phyloP scores from a whole-genome alignment of 228 moss, liverwort and hornwort species.

The Sphagnum fallax region DNA sequence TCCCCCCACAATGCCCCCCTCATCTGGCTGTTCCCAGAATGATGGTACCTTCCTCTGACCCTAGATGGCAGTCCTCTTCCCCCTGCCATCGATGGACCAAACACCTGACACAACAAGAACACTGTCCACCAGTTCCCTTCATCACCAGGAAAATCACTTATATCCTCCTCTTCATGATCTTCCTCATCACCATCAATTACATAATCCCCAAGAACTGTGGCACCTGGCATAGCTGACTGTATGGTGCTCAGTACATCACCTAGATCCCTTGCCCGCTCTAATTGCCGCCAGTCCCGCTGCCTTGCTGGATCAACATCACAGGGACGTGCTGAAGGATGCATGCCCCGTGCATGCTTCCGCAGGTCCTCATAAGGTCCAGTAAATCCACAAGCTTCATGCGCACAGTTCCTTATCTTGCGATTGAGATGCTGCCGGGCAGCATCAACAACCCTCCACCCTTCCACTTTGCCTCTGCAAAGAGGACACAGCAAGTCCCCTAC shows the following conservation, averaged over 20 bases:
- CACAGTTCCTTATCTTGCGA: constrained; percentile 78
- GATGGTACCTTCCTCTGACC: constrained; percentile 51
- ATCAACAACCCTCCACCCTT: constrained; percentile 87
- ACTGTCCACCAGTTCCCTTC: constrained; percentile 50
- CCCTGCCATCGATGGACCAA: constrained; percentile 73
- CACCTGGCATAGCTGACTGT: constrained; percentile 78
- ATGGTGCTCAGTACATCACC: constrained; percentile 94
- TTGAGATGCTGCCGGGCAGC: constrained; percentile 81
- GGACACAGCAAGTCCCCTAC: constrained; percentile 74
- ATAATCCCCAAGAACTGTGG: constrained; percentile 87
- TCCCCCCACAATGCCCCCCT: constrained; percentile 78
- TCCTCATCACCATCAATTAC: constrained; percentile 85
- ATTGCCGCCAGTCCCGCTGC: constrained; percentile 78
- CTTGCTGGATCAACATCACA: constrained; percentile 89
- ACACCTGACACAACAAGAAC: constrained; percentile 81
- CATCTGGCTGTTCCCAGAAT: constrained; percentile 9
- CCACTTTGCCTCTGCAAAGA: constrained; percentile 89
- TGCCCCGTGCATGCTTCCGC: constrained; percentile 87
- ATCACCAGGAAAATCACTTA: constrained; percentile 64
- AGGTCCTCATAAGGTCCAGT: constrained; percentile 88
- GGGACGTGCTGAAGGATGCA: constrained; percentile 81
- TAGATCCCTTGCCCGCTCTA: constrained; percentile 95
- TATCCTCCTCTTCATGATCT: constrained; percentile 81
- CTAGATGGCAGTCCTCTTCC: constrained; percentile 55
- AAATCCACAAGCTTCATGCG: constrained; percentile 81